Evolutionary conservation across 495 filamentous ascomycete species (phyloP), one percentile per base, ranked within the genome.

Genomic region (Glonium stellatum): DNA sequence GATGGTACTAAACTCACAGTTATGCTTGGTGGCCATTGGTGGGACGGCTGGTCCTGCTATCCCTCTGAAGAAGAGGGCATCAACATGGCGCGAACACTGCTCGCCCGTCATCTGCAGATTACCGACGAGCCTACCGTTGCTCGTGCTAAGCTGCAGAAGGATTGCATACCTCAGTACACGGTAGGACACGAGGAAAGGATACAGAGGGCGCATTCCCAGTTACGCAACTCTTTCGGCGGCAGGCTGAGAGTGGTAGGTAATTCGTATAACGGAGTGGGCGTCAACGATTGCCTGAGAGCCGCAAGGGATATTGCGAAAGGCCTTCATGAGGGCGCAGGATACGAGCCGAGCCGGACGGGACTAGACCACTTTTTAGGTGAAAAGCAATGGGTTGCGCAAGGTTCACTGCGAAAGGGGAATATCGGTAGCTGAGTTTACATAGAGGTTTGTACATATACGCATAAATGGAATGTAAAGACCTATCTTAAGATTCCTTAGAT

Each of bases 21-120:
- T 54, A 95, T 99, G 88, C 73, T 97, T 22, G 93, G 93, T 53
- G 93, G 93, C 5, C 92, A 97, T 74, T 91, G 86, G 76, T 97
- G 92, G 92, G 82, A 89, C 63, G 78, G 71, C 44, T 82, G 77
- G 78, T 71, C 78, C 23, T 75, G 76, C 41, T 77, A 77, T 46
- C 87, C 87, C 0, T 76, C 81, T 60, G 76, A 83, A 52, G 78
- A 84, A 11, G 75, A 85, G 56, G 89, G 84, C 21, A 73, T 84
- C 31, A 64, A 67, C 1, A 86, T 92, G 80, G 90, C 92, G 18
- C 78, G 78, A 25, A 70, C 74, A 8, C 76, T 92, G 51, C 75
- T 97, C 3, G 68, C 76, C 42, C 79, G 90, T 31, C 93, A 98
- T 67, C 73, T 98, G 3, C 74, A 76, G 23, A 88, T 97, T 69